Evolutionary conservation across 768 basidiomycete genomes (phyloP), one percentile per base, ranked within the genome.

Genomic region (Phallus indusiatus): DNA sequence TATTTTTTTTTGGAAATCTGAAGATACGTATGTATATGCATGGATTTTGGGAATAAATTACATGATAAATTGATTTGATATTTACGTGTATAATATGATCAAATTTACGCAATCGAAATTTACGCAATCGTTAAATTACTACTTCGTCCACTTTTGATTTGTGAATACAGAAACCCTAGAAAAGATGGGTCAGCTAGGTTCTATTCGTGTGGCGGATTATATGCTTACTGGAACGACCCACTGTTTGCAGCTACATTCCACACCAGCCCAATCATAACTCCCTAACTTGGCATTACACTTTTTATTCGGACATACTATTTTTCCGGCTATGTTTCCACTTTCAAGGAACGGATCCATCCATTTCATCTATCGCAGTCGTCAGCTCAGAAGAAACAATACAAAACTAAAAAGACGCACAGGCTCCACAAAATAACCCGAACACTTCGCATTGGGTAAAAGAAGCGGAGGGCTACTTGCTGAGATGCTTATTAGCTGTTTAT

Each of bases 391-490:
- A 50, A 11, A 46, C 16, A 35, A n/a, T n/a, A n/a, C n/a, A n/a
- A n/a, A n/a, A n/a, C n/a, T n/a, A n/a, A n/a, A n/a, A 20, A 20
- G 8, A 78, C 89, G 64, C 66, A 96, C 92, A 35, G 94, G 93
- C 69, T 98, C 95, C 49, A 97, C 83, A 67, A 97, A 98, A 71
- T 99, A 99, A 8, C 94, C 94, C 1, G 94, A 95, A 71, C 96
- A 98, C 65, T 86, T 85, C 14, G 86, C 75, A 67, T 94, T 90
- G 36, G 57, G 57, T 49, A 78, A 71, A 51, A 94, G 69, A 37
- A 89, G 86, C 2, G 88, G 87, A 1, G 81, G 77, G 58, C 83
- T 84, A 50, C 67, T 61, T 64, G 55, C 51, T 71, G 55, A 18
- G 42, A 53, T 54, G 60, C 55, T n/a, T 64, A 60, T 37, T 60